Evolutionary conservation across 371 early-diverging fungal genomes (phyloP), one percentile per base, ranked within the genome.

Genomic region (Choanephora cucurbitarum): DNA sequence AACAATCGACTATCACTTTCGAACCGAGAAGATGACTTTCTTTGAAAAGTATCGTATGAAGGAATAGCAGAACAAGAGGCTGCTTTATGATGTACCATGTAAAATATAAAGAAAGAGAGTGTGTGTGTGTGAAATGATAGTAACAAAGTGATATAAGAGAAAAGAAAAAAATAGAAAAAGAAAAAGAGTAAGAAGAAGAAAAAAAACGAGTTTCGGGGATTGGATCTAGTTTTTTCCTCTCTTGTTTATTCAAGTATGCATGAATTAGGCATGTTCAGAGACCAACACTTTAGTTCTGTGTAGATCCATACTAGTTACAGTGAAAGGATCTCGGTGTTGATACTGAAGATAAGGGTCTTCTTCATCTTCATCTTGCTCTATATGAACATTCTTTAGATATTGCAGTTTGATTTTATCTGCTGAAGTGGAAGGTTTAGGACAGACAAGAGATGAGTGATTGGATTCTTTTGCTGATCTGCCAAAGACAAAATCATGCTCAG

Each of bases 401-500:
- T 54, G n/a, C 0, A 53, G 19, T 18, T 57, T 53, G 33, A 52
- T 44, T n/a, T 39, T 22, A 31, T 53, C 53, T 15, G 57, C 53
- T 11, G 58, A 53, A 23, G 51, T 57, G 1, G 53, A 22, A 3
- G 57, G 14, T 37, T 53, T 28, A 31, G 48, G 53, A 9, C 14
- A 5, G 15, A 44, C n/a, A 57, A 10, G 32, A 3, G 22, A n/a
- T 37, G 37, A n/a, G n/a, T n/a, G 37, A 37, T 13, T 37, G 37
- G 14, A 13, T 11, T 13, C 28, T 1, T 8, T 19, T 18, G 52
- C 23, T 2, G 42, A 21, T 14, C 39, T 40, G 14, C 18, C 43
- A 41, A 89, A 89, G 10, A 87, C 73, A 23, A 67, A 68, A 7
- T 75, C 76, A 58, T 81, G 89, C 44, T 87, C 87, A 4, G 79